Evolutionary conservation across 2,329 filamentous ascomycete genomes (phyloP).

Genomic region (Exophiala spinifera): DNA sequence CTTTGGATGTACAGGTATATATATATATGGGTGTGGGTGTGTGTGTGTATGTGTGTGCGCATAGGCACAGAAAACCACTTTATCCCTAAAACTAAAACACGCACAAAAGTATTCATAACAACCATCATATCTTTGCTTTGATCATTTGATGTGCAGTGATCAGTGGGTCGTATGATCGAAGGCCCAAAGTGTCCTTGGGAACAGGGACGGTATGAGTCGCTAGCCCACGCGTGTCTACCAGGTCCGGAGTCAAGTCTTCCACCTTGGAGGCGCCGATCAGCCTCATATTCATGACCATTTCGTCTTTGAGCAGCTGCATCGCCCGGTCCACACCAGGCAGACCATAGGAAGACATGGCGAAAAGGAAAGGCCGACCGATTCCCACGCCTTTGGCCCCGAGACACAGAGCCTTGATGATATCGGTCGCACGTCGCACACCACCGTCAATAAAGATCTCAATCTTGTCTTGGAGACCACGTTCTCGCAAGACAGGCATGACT

Average conservation of each 20-base stretch:
- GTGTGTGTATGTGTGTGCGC: no score
- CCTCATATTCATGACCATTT: slow-evolving; percentile 99
- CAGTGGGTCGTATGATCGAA: slow-evolving; percentile 57
- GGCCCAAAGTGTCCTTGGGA: slow-evolving; percentile 59
- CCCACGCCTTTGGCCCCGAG: slow-evolving; percentile 89
- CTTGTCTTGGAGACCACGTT: slow-evolving; percentile 67
- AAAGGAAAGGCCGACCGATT: slow-evolving; percentile 91
- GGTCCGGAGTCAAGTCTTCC: slow-evolving; percentile 71
- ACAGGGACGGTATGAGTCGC: slow-evolving; percentile 57
- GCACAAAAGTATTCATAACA: no score
- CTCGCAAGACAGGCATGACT: slow-evolving; percentile 81
- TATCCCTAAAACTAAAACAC: no score
- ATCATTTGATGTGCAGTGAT: slow-evolving; percentile 49
- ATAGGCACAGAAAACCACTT: no score
- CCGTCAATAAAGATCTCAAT: slow-evolving; percentile 92
- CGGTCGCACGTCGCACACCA: slow-evolving; percentile 82
- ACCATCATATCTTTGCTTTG: slow-evolving; percentile 42
- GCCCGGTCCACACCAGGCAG: slow-evolving; percentile 82
- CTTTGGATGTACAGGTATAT: no score
- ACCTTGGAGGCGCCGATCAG: slow-evolving; percentile 76
- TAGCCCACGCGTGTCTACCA: slow-evolving; percentile 76
- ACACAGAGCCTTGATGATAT: slow-evolving; percentile 93
- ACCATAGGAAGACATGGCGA: slow-evolving; percentile 92
- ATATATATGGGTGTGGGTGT: no score
- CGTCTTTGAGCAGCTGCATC: slow-evolving; percentile 88